phyloP scores from a whole-genome alignment of 768 basidiomycete genomes.

The Mycena galopus region DNA sequence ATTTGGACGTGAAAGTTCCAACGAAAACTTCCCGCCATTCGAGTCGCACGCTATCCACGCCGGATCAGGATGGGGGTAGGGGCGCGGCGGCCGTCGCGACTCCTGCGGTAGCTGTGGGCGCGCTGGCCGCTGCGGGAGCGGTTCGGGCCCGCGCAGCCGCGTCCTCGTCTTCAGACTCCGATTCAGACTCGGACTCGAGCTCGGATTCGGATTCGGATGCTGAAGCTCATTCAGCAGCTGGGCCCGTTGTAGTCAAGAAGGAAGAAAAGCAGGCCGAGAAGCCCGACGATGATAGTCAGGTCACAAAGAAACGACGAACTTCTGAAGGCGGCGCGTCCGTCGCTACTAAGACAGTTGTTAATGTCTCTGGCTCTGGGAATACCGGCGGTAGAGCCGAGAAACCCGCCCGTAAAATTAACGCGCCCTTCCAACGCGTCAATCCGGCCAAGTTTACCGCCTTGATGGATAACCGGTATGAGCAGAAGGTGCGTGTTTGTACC shows the following conservation, averaged over 20 bases:
- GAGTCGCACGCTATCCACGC: slow-evolving; percentile 51
- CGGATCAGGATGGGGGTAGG: not conserved
- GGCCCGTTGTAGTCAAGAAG: not conserved
- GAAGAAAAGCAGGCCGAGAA: slow-evolving; percentile 26
- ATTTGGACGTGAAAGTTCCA: slow-evolving; percentile 33
- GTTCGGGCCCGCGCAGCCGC: slow-evolving; percentile 13
- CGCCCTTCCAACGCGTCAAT: slow-evolving; percentile 87
- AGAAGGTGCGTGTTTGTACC: slow-evolving; percentile 68
- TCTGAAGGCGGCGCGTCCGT: slow-evolving; percentile 65
- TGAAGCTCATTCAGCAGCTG: not conserved
- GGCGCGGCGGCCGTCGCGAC: not conserved
- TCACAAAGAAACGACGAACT: slow-evolving; percentile 73
- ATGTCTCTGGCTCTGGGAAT: not conserved
- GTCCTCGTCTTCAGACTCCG: slow-evolving; percentile 25
- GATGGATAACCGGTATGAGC: slow-evolving; percentile 83
- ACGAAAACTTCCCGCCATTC: slow-evolving; percentile 49
- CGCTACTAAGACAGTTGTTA: slow-evolving; percentile 55
- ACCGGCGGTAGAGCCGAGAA: slow-evolving; percentile 42
- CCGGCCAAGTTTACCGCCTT: slow-evolving; percentile 63
- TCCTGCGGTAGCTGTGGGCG: not conserved
- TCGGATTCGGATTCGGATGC: slow-evolving; percentile 43
- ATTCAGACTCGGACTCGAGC: slow-evolving; percentile 9
- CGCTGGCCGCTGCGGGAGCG: not conserved
- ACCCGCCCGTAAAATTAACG: slow-evolving; percentile 58
- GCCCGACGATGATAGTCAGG: slow-evolving; percentile 45